Evolutionary conservation across 257 asterid genomes (phyloP).

Genomic region (Galeopsis tetrahit): DNA sequence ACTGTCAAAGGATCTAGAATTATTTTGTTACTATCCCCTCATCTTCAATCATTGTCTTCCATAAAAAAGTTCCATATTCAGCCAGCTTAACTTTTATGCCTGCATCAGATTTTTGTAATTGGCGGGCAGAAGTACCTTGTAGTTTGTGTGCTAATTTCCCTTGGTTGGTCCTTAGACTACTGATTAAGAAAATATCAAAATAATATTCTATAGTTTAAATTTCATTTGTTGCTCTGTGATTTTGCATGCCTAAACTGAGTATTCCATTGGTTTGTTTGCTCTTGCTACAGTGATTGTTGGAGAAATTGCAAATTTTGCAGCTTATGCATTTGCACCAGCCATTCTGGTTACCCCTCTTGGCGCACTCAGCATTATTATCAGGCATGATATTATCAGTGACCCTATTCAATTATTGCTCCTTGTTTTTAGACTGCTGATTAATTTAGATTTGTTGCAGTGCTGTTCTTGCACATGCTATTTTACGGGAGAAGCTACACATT

Average conservation of each 20-base stretch:
- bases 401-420: conserved; percentile 30
- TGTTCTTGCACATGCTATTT: conserved; percentile 85
- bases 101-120: conserved; percentile 3
- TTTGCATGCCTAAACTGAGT: conserved; percentile 27
- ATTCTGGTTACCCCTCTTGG: conserved; percentile 98
- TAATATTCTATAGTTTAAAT: conserved; percentile 7
- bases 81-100: conserved; percentile 24
- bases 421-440: conserved; percentile 43
- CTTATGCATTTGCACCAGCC: conserved; percentile 99
- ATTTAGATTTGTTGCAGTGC: conserved; percentile 66
- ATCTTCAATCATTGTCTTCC: background rate
- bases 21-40: conserved; percentile 13
- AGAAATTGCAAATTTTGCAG: conserved; percentile 97
- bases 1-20: background rate
- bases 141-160: conserved; percentile 10
- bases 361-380: conserved; percentile 97
- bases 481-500: conserved; percentile 79
- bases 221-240: conserved; percentile 29
- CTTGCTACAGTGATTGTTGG: conserved; percentile 89
- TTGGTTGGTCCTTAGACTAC: background rate
- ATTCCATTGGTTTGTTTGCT: conserved; percentile 28
- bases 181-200: background rate
- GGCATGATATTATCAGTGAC: conserved; percentile 54
- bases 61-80: conserved; percentile 13
- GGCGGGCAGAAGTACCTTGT: background rate